Base-by-base conservation (phyloP, 805 yeast species). In the Spencermartinsiella europaea region DNA sequence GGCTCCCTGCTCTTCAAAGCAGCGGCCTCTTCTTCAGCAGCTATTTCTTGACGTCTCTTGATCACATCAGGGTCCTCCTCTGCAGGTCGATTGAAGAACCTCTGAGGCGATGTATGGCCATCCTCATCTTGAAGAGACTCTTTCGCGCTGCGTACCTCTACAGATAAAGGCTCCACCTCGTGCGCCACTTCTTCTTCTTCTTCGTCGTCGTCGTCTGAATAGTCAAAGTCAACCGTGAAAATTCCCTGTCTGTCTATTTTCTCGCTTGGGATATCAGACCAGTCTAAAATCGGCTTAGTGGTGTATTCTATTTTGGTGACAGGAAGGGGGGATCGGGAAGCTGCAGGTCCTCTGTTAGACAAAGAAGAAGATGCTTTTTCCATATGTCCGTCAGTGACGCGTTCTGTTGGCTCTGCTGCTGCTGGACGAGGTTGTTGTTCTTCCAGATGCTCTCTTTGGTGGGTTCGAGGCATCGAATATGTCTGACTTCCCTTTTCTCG, bases 171-270 rank as follows among this genome's bases (percentile, higher is more conserved):
- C 7, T 7, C 10, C 12, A 25, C 31, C 7, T 7, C 31, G 31
- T 25, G 40, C 14, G 39, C 44, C n/a, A n/a, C n/a, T n/a, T n/a
- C n/a, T n/a, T n/a, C n/a, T n/a, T n/a, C 17, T 55, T 56, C 8
- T 56, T 61, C n/a, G n/a, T n/a, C n/a, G 19, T 60, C 64, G n/a
- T 53, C 56, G 16, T 56, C 60, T 33, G 58, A 48, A 42, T 60
- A 55, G n/a, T 61, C 66, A 37, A 66, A 62, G 21, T 58, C 59
- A 1, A 66, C 70, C 2, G 64, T 52, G 34, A 62, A 60, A 40
- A 52, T 63, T 1, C 70, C 70, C 0, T 66, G 68, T 4, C 57
- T 51, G n/a, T 51, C 46, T 19, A 48, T 48, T 16, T 68, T 51
- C 2, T 57, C 60, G 16, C 43, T 38, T 2, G 64, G 51, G 15